Evolutionary conservation across 2,329 filamentous ascomycete genomes (phyloP), one percentile per base, ranked within the genome.

Genomic region (Fusarium cyanostomum): DNA sequence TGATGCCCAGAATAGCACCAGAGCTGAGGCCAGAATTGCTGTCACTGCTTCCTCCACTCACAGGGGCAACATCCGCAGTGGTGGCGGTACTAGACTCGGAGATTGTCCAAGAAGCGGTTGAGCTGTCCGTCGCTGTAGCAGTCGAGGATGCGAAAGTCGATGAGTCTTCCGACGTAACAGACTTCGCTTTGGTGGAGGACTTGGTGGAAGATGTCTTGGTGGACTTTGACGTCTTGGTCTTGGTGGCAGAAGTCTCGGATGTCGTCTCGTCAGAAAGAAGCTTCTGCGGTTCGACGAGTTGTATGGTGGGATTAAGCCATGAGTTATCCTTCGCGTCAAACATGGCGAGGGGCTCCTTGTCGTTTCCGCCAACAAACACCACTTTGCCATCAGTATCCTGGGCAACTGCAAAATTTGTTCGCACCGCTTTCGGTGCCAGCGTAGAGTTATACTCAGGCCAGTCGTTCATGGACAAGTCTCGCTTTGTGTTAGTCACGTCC

Each of bases 391-490:
- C 77, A 1, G 82, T 71, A 59, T 86, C 88, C 67, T 89, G 84
- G 0, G 93, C 91, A 13, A 96, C 74, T 0, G 91, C 89, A 71
- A 87, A 96, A 42, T 87, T 85, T n/a, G 81, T 81, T 64, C 93
- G 84, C 7, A 82, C 86, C 8, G 77, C 80, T 3, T 60, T 70
- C 0, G 94, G 91, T 0, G 91, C 94, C 37, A 89, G 77, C 1
- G 88, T 90, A 49, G 80, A 82, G 76, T 97, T 94, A 76, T 97
- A 97, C 4, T 81, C 71, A 2, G 94, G 93, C 87, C 92, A 96
- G 69, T 88, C 80, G 18, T 78, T 79, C 24, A 88, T 73, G 1
- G 86, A 88, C 27, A 91, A 75, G 13, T 82, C 72, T 10, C 70
- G 70, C 56, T 71, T 71, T 39, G 35, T 46, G 21, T 67, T 70